Percentiles rank a stretch among this genome's conserved stretches.
phyloP scores from a whole-genome alignment of 495 filamentous ascomycete species.

The Friedmanniomyces endolithicus region DNA sequence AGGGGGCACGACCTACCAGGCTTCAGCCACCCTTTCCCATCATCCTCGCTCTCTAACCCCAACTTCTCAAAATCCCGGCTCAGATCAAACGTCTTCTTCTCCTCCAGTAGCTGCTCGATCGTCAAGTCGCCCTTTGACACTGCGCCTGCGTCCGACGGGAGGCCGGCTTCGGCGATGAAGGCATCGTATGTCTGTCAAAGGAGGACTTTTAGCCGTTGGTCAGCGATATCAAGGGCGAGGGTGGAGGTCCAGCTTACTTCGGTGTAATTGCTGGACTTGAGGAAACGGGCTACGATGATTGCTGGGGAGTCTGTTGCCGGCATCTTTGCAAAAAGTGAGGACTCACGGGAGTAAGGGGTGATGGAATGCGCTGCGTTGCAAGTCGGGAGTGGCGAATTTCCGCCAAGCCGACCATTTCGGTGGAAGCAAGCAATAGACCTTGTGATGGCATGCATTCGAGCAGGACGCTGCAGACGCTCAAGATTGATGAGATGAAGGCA shows the following conservation, averaged over 20 bases:
- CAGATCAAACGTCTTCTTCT: conserved; percentile 52
- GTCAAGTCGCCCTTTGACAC: conserved; percentile 38
- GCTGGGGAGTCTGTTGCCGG: conserved; percentile 36
- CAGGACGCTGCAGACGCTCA: not conserved
- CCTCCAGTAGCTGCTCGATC: conserved; percentile 51
- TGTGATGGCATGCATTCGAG: too few relatives aligned
- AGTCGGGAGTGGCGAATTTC: not conserved
- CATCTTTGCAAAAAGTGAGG: conserved; percentile 22
- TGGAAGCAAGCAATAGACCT: too few relatives aligned
- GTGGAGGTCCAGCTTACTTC: conserved; percentile 30
- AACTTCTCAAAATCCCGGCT: conserved; percentile 45
- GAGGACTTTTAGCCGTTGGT: conserved; percentile 5
- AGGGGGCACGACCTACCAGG: not conserved
- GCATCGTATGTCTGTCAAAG: conserved; percentile 39
- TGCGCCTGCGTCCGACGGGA: conserved; percentile 37
- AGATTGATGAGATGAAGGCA: not conserved
- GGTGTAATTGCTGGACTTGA: conserved; percentile 46
- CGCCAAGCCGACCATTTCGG: too few relatives aligned
- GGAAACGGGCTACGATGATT: conserved; percentile 49
- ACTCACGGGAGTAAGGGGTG: too few relatives aligned
- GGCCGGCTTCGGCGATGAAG: conserved; percentile 51
- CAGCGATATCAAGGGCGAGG: not conserved
- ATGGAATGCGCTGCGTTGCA: not conserved
- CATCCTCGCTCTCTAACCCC: conserved; percentile 34
- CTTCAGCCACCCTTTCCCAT: conserved; percentile 34